Percentiles rank a stretch among this genome's conserved stretches.
phyloP scores from a whole-genome alignment of 371 early-diverging fungal genomes.

The Lichtheimia hyalospora region DNA sequence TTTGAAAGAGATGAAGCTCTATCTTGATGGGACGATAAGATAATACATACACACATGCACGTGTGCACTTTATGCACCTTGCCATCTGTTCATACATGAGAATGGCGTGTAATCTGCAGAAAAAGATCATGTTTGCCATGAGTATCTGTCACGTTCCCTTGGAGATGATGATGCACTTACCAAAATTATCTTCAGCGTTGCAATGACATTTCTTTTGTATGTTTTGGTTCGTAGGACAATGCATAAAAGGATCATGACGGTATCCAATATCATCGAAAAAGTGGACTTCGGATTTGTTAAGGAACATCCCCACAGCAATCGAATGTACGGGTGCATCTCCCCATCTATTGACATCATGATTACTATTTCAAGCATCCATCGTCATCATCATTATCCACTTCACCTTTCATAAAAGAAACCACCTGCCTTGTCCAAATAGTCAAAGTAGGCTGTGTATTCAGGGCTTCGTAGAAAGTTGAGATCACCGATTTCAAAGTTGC shows the following conservation, averaged over 20 bases:
- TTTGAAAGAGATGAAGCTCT: no score
- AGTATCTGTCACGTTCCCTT: no score
- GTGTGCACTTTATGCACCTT: conserved; percentile 4
- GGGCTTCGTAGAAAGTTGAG: conserved; percentile 77
- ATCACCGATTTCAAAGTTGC: conserved; percentile 94
- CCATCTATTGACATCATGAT: conserved; percentile 59
- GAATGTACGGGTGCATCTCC: conserved; percentile 98
- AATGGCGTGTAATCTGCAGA: conserved; percentile 15
- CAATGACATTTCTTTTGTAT: conserved; percentile 57
- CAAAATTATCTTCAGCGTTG: conserved; percentile 48
- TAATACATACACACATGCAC: no score
- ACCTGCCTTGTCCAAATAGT: conserved; percentile 80
- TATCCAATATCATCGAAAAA: conserved; percentile 93
- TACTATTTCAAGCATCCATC: conserved; percentile 68
- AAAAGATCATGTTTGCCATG: background rate
- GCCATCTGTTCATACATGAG: conserved; percentile 20
- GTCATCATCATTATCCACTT: conserved; percentile 51
- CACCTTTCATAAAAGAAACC: conserved; percentile 93
- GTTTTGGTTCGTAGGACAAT: conserved; percentile 63
- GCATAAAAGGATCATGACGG: conserved; percentile 66
- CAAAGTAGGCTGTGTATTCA: conserved; percentile 76
- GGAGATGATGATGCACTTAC: conserved; percentile 25
- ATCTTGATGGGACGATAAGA: no score
- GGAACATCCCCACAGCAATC: conserved; percentile 82
- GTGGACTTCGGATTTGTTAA: conserved; percentile 83